Percentiles rank a stretch among this genome's conserved stretches.
Evolutionary conservation across 78 protist genomes (phyloP).

Genomic region (Pelomyxa schiedti): DNA sequence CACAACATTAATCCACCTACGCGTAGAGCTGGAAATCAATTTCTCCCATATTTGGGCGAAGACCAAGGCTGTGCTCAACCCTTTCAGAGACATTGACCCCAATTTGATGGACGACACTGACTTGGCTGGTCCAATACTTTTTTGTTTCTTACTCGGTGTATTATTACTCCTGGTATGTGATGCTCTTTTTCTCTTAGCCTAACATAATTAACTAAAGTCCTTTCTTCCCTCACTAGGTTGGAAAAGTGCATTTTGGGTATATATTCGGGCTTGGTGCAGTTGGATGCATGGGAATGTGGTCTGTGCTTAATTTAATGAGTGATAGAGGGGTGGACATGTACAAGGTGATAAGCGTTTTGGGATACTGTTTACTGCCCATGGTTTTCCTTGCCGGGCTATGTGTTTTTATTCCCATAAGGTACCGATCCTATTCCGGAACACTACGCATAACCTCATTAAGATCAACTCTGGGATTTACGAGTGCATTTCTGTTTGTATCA

Average conservation of each 20-base stretch:
- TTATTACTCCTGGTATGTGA: conserved; percentile 57
- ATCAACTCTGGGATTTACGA: conserved; percentile 25
- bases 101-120: conserved; percentile 78
- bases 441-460: not conserved
- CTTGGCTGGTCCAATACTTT: conserved; percentile 84
- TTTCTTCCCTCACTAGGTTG: conserved; percentile 28
- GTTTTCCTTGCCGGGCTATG: conserved; percentile 51
- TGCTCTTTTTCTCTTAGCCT: not conserved
- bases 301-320: conserved; percentile 56
- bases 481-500: conserved; percentile 23
- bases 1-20: too few species aligned
- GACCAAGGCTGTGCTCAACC: conserved; percentile 60
- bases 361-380: conserved; percentile 85
- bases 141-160: conserved; percentile 61
- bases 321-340: conserved; percentile 35
- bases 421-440: not conserved
- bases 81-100: conserved; percentile 38
- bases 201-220: not conserved
- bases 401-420: not conserved
- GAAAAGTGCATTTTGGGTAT: conserved; percentile 82
- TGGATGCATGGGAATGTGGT: conserved; percentile 67
- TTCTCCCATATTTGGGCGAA: conserved; percentile 46
- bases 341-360: conserved; percentile 57
- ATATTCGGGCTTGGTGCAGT: conserved; percentile 77
- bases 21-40: conserved; percentile 64